phyloP scores from a whole-genome alignment of 176 grass and related monocot species.

The Poa annua region DNA sequence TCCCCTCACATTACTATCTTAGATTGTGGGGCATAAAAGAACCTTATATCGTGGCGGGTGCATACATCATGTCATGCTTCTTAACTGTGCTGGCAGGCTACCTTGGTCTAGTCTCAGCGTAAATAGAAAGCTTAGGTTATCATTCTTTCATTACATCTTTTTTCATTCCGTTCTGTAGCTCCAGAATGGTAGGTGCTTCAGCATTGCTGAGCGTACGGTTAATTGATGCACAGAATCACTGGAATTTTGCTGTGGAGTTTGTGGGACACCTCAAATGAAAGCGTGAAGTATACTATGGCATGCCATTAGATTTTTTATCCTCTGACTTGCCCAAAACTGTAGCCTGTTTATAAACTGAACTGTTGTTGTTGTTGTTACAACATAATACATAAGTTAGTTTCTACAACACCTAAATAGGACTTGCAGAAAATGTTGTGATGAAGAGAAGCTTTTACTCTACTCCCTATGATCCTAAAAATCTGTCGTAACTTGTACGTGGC shows the following conservation, averaged over 20 bases:
- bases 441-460: not conserved
- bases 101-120: conserved; percentile 79
- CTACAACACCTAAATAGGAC: no score
- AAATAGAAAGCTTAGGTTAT: conserved; percentile 31
- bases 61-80: conserved; percentile 74
- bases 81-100: conserved; percentile 77
- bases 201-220: not conserved
- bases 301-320: not conserved
- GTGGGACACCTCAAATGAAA: conserved; percentile 32
- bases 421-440: not conserved
- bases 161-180: not conserved
- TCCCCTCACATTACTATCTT: conserved; percentile 60
- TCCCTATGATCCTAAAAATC: no score
- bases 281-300: not conserved
- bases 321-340: not conserved
- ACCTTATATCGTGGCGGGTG: conserved; percentile 70
- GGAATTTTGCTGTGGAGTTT: not conserved
- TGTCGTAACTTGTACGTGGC: no score
- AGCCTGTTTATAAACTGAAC: not conserved
- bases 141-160: conserved; percentile 33
- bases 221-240: not conserved
- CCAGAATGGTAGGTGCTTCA: not conserved
- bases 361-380: not conserved
- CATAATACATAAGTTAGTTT: not conserved
- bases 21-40: conserved; percentile 73